phyloP scores from a whole-genome alignment of 768 basidiomycete genomes.

The Agaricus sinodeliciosus region DNA sequence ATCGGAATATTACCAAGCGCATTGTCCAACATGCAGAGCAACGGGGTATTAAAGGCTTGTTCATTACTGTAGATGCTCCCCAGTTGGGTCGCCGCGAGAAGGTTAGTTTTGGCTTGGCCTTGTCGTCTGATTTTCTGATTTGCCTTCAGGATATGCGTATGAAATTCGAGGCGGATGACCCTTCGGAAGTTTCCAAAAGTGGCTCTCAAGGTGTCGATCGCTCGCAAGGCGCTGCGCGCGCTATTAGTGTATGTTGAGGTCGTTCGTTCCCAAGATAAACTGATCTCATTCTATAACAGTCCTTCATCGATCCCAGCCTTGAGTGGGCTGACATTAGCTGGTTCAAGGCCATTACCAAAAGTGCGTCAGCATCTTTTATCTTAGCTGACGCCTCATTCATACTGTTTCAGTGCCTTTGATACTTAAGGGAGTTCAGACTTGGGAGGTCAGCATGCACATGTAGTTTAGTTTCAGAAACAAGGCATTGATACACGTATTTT shows the following conservation, averaged over 20 bases:
- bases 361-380: constrained; percentile 34
- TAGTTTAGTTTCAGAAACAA: background rate
- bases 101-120: constrained; percentile 19
- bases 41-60: constrained; percentile 87
- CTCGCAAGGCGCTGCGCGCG: constrained; percentile 88
- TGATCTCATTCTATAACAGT: constrained; percentile 32
- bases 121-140: background rate
- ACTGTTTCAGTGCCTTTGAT: constrained; percentile 70
- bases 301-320: constrained; percentile 91
- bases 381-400: background rate
- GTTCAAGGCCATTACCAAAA: constrained; percentile 75
- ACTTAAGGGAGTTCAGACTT: constrained; percentile 83
- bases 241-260: constrained; percentile 65
- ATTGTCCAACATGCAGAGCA: constrained; percentile 87
- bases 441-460: constrained; percentile 47
- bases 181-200: constrained; percentile 44
- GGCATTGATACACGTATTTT: background rate
- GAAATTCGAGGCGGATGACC: constrained; percentile 85
- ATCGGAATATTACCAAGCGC: constrained; percentile 76
- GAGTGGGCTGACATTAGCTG: constrained; percentile 82
- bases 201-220: constrained; percentile 61
- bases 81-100: constrained; percentile 93
- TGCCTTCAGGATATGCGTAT: constrained; percentile 76
- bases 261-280: background rate
- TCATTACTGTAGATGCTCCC: constrained; percentile 97